Base-by-base conservation (phyloP, 2,329 filamentous ascomycete species). In the Calonectria ilicicola region DNA sequence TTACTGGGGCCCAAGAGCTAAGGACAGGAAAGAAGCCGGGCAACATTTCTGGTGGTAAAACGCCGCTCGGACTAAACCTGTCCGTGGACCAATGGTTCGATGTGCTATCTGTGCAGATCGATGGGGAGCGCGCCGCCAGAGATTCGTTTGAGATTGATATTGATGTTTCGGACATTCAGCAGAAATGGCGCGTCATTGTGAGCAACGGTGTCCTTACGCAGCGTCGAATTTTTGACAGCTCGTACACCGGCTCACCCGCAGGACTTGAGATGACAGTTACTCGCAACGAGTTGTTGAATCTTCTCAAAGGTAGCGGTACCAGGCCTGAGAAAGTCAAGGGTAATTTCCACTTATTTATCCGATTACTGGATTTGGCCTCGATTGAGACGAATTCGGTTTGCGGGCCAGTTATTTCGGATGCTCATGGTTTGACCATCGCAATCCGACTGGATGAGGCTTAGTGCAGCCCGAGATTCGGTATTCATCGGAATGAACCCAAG, bases 1-100 rank as follows among this genome's bases (percentile, higher is more conserved):
- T 85, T 5, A 80, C 79, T 2, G 80, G 77, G 0, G 79, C 83
- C 9, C 53, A 38, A 2, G 53, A 51, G 21, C 23, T 69, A 12
- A n/a, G 65, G 27, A 67, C 65, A 8, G 65, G 65, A 32, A 38
- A 38, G 21, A 58, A 44, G 12, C 65, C 65, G 12, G 65, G 65
- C n/a, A 27, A 9, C 9, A 62, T 68, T 21, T 26, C 40, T 12
- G 65, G 53, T 17, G 65, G 65, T 2, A 62, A 68, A 21, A 68
- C 65, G 1, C 65, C 65, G 10, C 53, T 68, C 14, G 65, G 65
- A 5, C 21, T 32, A 19, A 68, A 68, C n/a, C 27, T 68, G 19
- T 49, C 65, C 7, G 42, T 62, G 9, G 53, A 68, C 6, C 65
- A 68, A 42, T 68, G 65, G 65, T 68, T 68, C 23, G 53, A 49